Conservation (phyloP, 2,329 filamentous ascomycete genomes). For the Colletotrichum aenigma region DNA sequence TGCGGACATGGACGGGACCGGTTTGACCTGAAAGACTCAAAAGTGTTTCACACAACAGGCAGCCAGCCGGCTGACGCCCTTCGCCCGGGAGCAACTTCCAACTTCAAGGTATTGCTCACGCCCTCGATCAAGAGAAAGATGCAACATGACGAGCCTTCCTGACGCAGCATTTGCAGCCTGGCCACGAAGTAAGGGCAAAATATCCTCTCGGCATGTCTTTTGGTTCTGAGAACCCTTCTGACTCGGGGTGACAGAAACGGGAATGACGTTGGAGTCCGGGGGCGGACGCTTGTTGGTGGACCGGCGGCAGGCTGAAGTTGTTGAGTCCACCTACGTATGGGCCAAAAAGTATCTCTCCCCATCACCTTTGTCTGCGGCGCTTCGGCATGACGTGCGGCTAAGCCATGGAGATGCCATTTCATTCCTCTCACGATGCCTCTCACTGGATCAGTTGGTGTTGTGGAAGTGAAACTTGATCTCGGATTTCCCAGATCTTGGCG, state of each 20-base stretch:
- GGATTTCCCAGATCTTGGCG: neutral
- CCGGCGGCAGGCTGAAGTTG: neutral
- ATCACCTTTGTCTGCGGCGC: neutral
- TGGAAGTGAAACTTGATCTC: neutral
- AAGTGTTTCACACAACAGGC: neutral
- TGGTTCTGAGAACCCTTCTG: neutral
- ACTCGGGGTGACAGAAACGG: neutral
- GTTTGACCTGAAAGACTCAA: neutral
- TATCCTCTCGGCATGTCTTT: neutral
- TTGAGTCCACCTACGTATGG: neutral
- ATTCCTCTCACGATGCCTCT: neutral
- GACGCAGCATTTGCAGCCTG: neutral
- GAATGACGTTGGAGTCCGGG: neutral
- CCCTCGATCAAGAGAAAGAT: neutral
- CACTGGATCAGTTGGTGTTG: neutral
- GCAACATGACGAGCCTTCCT: neutral
- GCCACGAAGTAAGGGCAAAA: neutral
- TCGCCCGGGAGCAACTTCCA: neutral
- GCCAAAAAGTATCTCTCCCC: neutral
- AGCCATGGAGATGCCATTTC: neutral
- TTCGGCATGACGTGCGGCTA: neutral
- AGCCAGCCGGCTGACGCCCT: neutral
- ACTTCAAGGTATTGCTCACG: neutral
- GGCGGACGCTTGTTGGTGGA: neutral
- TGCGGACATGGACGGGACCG: neutral